Evolutionary conservation across 2,329 filamentous ascomycete genomes (phyloP).

Genomic region (Verticillium alfalfae): DNA sequence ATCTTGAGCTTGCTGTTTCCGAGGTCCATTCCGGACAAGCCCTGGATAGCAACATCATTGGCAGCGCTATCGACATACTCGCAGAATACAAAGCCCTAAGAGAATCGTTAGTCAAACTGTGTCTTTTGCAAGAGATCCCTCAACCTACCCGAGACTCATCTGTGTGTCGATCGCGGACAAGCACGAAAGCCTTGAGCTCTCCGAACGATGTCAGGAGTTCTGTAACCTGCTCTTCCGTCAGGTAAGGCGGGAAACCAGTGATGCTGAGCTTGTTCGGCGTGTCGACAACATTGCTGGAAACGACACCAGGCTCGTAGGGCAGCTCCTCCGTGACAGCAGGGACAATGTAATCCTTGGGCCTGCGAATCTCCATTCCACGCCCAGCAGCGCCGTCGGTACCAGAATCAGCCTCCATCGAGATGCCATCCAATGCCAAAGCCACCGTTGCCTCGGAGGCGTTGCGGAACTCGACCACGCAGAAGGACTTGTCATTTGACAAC

Average conservation of each 20-base stretch:
- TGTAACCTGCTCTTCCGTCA: conserved; percentile 85
- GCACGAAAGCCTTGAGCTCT: conserved; percentile 82
- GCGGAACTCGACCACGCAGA: conserved; percentile 89
- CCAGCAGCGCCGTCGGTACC: conserved; percentile 44
- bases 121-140: not conserved
- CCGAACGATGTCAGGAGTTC: conserved; percentile 90
- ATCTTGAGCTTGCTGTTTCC: conserved; percentile 84
- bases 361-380: conserved; percentile 66
- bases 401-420: conserved; percentile 75
- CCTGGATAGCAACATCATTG: conserved; percentile 83
- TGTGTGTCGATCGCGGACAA: conserved; percentile 81
- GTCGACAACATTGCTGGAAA: conserved; percentile 80
- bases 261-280: conserved; percentile 94
- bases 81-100: conserved; percentile 88
- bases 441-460: conserved; percentile 82
- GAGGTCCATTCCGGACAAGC: conserved; percentile 88
- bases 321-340: conserved; percentile 71
- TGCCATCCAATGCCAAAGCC: conserved; percentile 83
- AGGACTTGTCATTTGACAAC: conserved; percentile 70
- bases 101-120: conserved; percentile 18
- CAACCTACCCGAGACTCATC: conserved; percentile 76
- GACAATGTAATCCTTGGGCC: conserved; percentile 96
- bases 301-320: conserved; percentile 67
- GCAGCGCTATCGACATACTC: conserved; percentile 77
- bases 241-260: conserved; percentile 79